These are phyloP conservation scores for Aspergillus sparsus DNA, from an alignment of 495 filamentous ascomycete species.

Conservation along the genomic window DNA sequence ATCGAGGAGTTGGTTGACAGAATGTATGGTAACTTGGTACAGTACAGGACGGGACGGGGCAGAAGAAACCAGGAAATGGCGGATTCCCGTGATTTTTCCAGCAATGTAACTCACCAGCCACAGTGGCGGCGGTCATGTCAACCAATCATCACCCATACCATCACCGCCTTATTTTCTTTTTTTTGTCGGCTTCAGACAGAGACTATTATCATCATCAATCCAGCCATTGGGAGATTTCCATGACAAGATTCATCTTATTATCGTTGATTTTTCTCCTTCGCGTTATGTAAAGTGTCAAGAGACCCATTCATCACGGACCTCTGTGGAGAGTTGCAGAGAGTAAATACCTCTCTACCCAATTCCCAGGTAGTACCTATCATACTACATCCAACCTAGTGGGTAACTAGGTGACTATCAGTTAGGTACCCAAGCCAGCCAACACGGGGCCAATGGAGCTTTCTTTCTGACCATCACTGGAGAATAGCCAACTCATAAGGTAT, in stretches of 20 bases:
- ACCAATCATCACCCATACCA: slow-evolving; percentile 33
- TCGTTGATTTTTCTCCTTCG: too few relatives aligned
- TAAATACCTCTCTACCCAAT: background rate
- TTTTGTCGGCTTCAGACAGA: background rate
- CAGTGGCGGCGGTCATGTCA: slow-evolving; percentile 36
- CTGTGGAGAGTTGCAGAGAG: too few relatives aligned
- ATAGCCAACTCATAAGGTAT: slow-evolving; percentile 25
- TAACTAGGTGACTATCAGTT: background rate
- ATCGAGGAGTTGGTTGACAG: background rate
- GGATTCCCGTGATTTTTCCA: slow-evolving; percentile 13
- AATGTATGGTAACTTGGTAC: slow-evolving; percentile 19
- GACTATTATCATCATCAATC: background rate
- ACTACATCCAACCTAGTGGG: background rate
- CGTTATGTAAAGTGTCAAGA: too few relatives aligned
- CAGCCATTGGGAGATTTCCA: too few relatives aligned
- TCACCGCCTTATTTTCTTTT: slow-evolving; percentile 40
- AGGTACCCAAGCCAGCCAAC: slow-evolving; percentile 17
- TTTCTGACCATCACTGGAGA: slow-evolving; percentile 26
- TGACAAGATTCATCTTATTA: too few relatives aligned
- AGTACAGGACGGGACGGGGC: slow-evolving; percentile 1
- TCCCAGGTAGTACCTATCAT: background rate
- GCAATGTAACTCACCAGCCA: slow-evolving; percentile 32
- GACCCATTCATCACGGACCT: too few relatives aligned
- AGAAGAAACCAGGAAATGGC: background rate
- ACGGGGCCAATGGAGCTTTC: slow-evolving; percentile 9